Evolutionary conservation across 257 asterid genomes (phyloP).

Genomic region (Voacanga thouarsii): DNA sequence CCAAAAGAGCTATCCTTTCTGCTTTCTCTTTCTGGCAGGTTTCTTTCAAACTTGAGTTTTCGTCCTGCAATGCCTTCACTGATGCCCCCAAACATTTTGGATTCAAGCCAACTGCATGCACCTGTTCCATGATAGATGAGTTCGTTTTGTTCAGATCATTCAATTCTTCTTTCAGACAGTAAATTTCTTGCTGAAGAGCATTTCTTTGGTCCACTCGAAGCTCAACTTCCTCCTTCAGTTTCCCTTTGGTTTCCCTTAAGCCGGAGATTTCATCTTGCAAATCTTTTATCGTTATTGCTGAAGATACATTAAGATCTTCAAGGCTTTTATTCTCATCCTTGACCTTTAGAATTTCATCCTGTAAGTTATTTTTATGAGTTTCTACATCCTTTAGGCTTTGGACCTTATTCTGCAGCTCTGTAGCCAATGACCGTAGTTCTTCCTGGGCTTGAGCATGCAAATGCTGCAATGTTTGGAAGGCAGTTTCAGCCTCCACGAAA

Average conservation of each 20-base stretch:
- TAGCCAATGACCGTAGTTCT: conserved; percentile 63
- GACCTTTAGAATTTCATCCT: conserved; percentile 58
- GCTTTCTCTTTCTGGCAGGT: conserved; percentile 49
- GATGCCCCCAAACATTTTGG: conserved; percentile 58
- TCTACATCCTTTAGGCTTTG: conserved; percentile 49
- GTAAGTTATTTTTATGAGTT: conserved; percentile 57
- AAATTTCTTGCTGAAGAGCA: conserved; percentile 94
- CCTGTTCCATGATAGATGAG: conserved; percentile 55
- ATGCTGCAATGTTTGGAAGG: conserved; percentile 90
- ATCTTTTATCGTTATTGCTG: conserved; percentile 54
- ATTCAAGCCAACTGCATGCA: conserved; percentile 55
- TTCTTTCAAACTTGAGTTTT: conserved; percentile 54
- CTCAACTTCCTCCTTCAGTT: conserved; percentile 84
- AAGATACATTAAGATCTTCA: conserved; percentile 54
- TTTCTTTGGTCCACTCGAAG: conserved; percentile 83
- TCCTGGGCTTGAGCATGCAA: conserved; percentile 89
- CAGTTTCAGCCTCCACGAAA: conserved; percentile 94
- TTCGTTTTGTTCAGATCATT: conserved; percentile 59
- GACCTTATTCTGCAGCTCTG: conserved; percentile 74
- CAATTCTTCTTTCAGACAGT: conserved; percentile 85
- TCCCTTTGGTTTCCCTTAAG: conserved; percentile 59
- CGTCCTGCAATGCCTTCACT: conserved; percentile 60
- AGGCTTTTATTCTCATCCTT: conserved; percentile 73
- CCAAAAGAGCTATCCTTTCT: conserved; percentile 65
- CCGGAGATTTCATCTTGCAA: conserved; percentile 66